These are phyloP conservation scores for Phytomonas sp. DNA, from an alignment of 208 protist species.

Conservation along the genomic window DNA sequence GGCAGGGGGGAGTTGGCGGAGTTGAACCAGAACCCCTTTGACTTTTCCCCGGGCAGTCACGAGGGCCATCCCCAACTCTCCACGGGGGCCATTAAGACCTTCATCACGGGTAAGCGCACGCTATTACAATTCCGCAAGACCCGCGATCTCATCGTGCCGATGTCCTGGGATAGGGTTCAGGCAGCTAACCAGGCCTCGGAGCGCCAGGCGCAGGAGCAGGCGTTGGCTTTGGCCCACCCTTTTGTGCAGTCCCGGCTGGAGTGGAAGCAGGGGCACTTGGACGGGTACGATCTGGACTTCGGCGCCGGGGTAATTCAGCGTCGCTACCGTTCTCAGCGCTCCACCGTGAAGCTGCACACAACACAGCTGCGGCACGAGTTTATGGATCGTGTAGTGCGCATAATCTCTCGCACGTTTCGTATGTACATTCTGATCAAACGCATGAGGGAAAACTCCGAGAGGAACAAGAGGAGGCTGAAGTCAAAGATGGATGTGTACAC, in stretches of 20 bases:
- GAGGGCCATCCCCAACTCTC: background rate
- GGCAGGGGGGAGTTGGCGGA: too few relatives aligned
- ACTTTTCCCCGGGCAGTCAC: background rate
- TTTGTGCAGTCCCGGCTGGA: slow-evolving; percentile 40
- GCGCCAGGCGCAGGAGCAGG: slow-evolving; percentile 15
- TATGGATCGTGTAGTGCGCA: slow-evolving; percentile 53
- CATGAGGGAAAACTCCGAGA: slow-evolving; percentile 15
- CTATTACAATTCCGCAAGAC: slow-evolving; percentile 49
- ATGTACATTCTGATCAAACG: slow-evolving; percentile 44
- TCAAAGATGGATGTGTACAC: slow-evolving; percentile 23
- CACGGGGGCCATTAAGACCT: background rate
- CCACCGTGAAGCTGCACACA: slow-evolving; percentile 30
- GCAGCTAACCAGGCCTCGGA: slow-evolving; percentile 49
- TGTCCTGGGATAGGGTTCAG: slow-evolving; percentile 38
- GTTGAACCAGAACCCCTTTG: too few relatives aligned
- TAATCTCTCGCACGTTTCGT: slow-evolving; percentile 64
- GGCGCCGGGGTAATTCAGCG: slow-evolving; percentile 80
- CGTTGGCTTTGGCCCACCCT: slow-evolving; percentile 25
- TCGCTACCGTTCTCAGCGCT: slow-evolving; percentile 31
- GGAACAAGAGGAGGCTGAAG: slow-evolving; percentile 17
- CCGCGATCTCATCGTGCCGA: slow-evolving; percentile 22
- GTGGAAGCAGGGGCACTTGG: slow-evolving; percentile 70
- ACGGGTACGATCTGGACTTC: slow-evolving; percentile 69
- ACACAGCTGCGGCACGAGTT: slow-evolving; percentile 45
- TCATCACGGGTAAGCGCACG: slow-evolving; percentile 13